Evolutionary conservation across 805 yeast species (phyloP), one percentile per base, ranked within the genome.

Genomic region (Candida boleticola): DNA sequence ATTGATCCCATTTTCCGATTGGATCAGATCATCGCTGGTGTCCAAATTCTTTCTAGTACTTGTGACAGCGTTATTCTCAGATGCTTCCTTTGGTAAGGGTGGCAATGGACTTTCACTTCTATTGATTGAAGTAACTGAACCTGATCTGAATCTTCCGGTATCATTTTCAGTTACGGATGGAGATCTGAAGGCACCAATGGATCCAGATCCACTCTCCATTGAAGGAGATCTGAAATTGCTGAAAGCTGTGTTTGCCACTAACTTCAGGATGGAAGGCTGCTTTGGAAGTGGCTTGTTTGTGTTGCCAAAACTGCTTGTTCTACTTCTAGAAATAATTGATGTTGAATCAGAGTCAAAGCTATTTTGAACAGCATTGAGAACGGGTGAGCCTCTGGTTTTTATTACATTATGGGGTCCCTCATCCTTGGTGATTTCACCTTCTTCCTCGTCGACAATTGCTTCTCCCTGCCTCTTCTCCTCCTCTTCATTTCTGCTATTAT

Each of bases 181-280:
- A 16, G 21, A 7, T 31, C 35, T 31, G 11, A 31, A 5, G 16
- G 27, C 16, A 18, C 19, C 35, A 31, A 16, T 16, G 16, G 21
- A 3, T 4, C 17, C 6, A 14, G 18, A 16, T 7, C 27, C 27
- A 23, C 27, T 23, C 4, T 22, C 29, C 18, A 38, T 30, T 16
- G 58, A 44, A 22, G 47, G 44, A 6, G 46, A 40, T 43, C 67
- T 56, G 32, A 67, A 64, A 29, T 61, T 63, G 46, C 53, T 63
- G 51, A 63, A 67, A 1, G 66, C 71, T 2, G 71, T 67, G 39
- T 67, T 67, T 33, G 61, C 59, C 1, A 58, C 60, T 40, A 66
- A 54, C 10, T 65, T 58, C 36, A 56, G 56, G 20, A 51, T 47
- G 5, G 59, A 46, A 13, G 54, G 45, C 36, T 54, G 49, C 36